Evolutionary conservation across 2,329 filamentous ascomycete species (phyloP).

Genomic region (Colletotrichum abscissum): DNA sequence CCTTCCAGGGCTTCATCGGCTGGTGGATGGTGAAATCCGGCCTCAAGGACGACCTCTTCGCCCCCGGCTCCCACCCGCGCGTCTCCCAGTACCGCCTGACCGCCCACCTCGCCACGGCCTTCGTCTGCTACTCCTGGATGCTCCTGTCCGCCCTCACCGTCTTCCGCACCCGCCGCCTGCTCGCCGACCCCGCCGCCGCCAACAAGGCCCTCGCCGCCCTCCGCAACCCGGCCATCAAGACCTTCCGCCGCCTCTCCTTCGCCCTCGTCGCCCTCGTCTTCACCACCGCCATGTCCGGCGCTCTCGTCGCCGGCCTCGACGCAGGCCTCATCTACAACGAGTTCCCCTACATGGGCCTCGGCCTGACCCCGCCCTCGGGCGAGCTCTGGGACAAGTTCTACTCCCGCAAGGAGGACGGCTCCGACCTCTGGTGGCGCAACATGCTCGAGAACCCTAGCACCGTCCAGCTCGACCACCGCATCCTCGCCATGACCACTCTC

Average conservation of each 20-base stretch:
- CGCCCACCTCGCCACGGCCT: conserved; percentile 89
- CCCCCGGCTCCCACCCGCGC: conserved; percentile 87
- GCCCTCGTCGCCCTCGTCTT: conserved; percentile 83
- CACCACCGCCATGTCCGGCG: conserved; percentile 91
- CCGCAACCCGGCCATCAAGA: conserved; percentile 72
- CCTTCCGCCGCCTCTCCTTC: conserved; percentile 79
- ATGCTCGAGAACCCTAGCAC: conserved; percentile 96
- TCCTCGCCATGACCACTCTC: conserved; percentile 91
- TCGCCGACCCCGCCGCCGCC: conserved; percentile 74
- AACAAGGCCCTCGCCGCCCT: conserved; percentile 71
- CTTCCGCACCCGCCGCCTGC: conserved; percentile 79
- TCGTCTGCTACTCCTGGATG: conserved; percentile 95
- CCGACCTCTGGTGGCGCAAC: conserved; percentile 96
- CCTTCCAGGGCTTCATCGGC: conserved; percentile 93
- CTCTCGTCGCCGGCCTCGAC: conserved; percentile 92
- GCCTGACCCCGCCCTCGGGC: conserved; percentile 80
- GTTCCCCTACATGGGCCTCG: conserved; percentile 93
- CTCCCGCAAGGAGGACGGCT: conserved; percentile 79
- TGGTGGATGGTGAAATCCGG: conserved; percentile 99
- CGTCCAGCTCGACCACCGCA: conserved; percentile 95
- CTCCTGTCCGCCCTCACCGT: conserved; percentile 88
- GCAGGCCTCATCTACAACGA: conserved; percentile 99
- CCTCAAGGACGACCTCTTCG: conserved; percentile 94
- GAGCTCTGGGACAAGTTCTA: conserved; percentile 92
- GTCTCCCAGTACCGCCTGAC: conserved; percentile 95